Conservation (phyloP, 805 yeast genomes). For the Yueomyces sp. region DNA sequence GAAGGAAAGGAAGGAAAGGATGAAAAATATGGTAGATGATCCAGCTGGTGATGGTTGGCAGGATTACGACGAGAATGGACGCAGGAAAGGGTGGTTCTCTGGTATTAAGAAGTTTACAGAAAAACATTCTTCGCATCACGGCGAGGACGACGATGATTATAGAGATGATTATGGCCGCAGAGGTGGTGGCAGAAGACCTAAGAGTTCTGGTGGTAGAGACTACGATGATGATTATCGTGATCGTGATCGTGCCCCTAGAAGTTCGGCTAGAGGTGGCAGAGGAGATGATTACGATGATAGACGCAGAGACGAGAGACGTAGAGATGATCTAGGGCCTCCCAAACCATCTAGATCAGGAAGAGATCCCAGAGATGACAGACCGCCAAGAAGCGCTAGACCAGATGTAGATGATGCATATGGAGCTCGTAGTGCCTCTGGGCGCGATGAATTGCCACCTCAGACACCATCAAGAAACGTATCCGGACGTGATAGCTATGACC, state of each 20-base stretch:
- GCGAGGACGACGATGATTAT: background rate
- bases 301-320: background rate
- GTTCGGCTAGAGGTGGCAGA: background rate
- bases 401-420: background rate
- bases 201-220: background rate
- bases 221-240: background rate
- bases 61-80: background rate
- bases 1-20: background rate
- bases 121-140: background rate
- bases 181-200: background rate
- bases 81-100: background rate
- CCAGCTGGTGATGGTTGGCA: background rate
- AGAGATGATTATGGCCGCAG: background rate
- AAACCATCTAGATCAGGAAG: background rate
- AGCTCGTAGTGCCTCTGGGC: background rate
- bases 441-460: background rate
- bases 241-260: background rate
- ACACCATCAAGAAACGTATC: background rate
- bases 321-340: background rate
- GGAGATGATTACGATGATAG: background rate
- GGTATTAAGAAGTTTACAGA: background rate
- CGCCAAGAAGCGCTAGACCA: background rate
- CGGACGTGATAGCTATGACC: background rate
- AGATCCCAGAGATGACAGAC: background rate
- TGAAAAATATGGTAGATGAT: background rate